Evolutionary conservation across 2,329 filamentous ascomycete species (phyloP), one percentile per base, ranked within the genome.

Genomic region (Sclerotinia minor): DNA sequence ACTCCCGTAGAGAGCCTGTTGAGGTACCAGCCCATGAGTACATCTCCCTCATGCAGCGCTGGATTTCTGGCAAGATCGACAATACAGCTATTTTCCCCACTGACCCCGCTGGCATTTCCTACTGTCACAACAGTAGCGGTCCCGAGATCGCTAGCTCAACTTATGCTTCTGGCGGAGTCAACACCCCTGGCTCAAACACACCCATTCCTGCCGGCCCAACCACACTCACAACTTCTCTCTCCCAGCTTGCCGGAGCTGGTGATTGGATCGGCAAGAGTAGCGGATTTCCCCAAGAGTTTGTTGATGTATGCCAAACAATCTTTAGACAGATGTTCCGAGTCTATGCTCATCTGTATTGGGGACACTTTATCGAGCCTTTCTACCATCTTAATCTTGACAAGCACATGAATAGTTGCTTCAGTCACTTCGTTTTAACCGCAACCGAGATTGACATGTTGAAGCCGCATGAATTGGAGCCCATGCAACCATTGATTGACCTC

Each of bases 281-380:
- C 69, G 94, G 94, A 5, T 99, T 99, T 79, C 95, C 95, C 2
- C 87, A 91, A 71, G 91, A 92, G 72, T 98, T 97, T 79, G 84
- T 94, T 74, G 87, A 90, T 70, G 93, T 97, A 73, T 95, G 94
- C 83, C 93, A 96, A 82, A 90, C 90, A 72, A 95, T 97, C 76
- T 94, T 97, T 82, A 91, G 94, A 75, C 95, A 97, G 81, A 98
- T 99, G 90, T 98, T 99, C 84, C 91, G 95, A 69, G 94, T 97
- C 74, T 99, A 99, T 77, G 90, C 95, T 59, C 95, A 99, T 80
- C 88, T 99, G 70, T 99, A 99, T 83, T 97, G 96, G 86, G 92
- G 94, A 68, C 95, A 99, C 80, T 99, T 92, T 79, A 82, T 89
- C 69, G 90, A 92, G 73, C 91, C 90, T 6, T 92, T 93, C 79